Evolutionary conservation across 139 green algal genomes (phyloP), one percentile per base, ranked within the genome.

Genomic region (Spirogloea muscicola): DNA sequence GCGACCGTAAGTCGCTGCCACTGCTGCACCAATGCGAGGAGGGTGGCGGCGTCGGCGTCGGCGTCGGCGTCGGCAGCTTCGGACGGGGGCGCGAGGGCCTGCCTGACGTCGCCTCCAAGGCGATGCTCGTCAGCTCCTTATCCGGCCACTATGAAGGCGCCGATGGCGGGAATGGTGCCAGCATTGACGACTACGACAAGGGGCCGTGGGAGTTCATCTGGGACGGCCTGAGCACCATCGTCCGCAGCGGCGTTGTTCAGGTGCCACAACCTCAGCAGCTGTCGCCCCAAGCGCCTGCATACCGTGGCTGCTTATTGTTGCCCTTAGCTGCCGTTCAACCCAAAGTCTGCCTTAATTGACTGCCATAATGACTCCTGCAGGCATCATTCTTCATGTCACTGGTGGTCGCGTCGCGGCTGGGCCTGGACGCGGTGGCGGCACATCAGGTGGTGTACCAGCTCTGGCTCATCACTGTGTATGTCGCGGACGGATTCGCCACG

Each of bases 401-500:
- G 9, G 70, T 71, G 1, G 76, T 51, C 3, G 85, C 84, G 2
- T 58, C 76, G 0, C 58, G 73, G 18, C 63, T 90, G 55, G 84
- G 87, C 33, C 84, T 87, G 27, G 52, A 78, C 18, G 52, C 71
- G 0, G 80, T 89, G 27, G 86, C 86, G 55, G 86, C 86, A 0
- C 82, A 90, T 60, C 72, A 79, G 57, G 74, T 91, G 2, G 61
- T 90, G 1, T 82, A 62, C 3, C 87, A 91, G 81, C 77, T 91
- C 4, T 91, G 87, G 87, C 68, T 88, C 18, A 48, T 90, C 16
- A 78, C 82, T 18, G 55, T 43, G 7, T 91, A 91, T 58, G 40
- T 84, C 9, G 83, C 87, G 10, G 87, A 91, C 69, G 87, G 86
- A 3, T 91, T 91, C 75, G 87, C 87, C 29, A 88, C 78, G 2